A percentile compares a stretch with the other conserved stretches of the same genome.
Evolutionary conservation across 495 filamentous ascomycete species (phyloP).

Genomic region (Neurospora tetrasperma): DNA sequence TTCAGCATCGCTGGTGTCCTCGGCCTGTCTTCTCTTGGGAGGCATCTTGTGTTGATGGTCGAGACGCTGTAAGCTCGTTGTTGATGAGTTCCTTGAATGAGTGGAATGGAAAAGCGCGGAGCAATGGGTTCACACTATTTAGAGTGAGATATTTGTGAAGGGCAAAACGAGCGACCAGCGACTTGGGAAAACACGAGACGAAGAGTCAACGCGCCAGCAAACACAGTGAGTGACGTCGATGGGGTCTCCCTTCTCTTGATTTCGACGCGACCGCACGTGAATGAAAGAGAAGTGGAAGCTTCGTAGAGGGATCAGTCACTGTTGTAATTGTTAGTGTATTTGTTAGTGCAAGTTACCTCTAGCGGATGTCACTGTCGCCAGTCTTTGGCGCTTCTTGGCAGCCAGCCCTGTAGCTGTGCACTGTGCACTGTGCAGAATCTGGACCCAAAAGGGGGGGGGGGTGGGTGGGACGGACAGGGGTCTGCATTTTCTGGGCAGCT

Average conservation of each 20-base stretch:
- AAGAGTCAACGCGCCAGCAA: background rate
- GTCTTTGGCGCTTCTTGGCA: background rate
- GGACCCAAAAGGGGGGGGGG: background rate
- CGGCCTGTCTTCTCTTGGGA: slow-evolving; percentile 19
- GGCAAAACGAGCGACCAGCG: background rate
- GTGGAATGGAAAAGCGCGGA: background rate
- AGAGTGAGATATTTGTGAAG: background rate
- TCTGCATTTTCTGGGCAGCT: background rate
- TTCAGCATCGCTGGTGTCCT: slow-evolving; percentile 18
- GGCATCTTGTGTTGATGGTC: slow-evolving; percentile 19
- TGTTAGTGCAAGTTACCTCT: background rate
- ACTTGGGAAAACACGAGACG: background rate
- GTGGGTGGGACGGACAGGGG: background rate
- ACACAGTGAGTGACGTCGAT: slow-evolving; percentile 5
- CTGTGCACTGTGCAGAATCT: background rate
- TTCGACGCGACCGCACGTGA: slow-evolving; percentile 14
- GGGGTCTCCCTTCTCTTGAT: background rate
- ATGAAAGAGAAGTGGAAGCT: background rate
- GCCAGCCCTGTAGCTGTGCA: background rate
- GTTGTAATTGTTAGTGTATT: background rate
- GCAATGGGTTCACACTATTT: background rate
- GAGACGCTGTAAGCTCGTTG: background rate
- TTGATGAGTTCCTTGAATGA: background rate
- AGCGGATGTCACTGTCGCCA: background rate
- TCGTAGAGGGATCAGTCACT: background rate